Base-by-base conservation (phyloP, 2,329 filamentous ascomycete genomes). In the Lanzia echinophila region DNA sequence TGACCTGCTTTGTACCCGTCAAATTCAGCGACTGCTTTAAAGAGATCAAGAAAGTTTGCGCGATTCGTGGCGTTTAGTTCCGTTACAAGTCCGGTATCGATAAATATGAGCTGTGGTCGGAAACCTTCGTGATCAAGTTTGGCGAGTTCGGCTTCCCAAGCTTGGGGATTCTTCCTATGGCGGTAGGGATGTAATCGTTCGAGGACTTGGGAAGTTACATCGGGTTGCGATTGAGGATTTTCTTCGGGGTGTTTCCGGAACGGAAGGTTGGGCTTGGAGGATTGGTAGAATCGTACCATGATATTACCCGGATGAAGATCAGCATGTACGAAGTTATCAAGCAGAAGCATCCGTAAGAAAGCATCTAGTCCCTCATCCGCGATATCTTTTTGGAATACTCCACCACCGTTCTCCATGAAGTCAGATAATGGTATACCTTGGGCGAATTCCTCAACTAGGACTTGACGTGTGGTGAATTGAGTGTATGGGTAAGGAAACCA, bases 241-340 rank as follows among this genome's bases (percentile, higher is more conserved):
- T 69, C 45, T 48, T 63, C 45, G 55, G 62, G 62, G 46, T 55
- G 63, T 64, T 53, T 66, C 44, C 22, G 67, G 62, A 85, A 72
- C 20, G 76, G 75, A 1, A 95, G 73, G 47, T 86, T 81, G 0
- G 92, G 80, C 57, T 85, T 79, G 13, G 84, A 82, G 0, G 91
- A 84, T 65, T 92, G 84, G 71, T 97, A 96, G 74, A 99, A 99
- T 59, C 95, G 90, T 45, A 99, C 92, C 91, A 99, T 97, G 72
- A 99, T 97, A 69, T 99, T 99, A 24, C 94, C 94, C 0, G 94
- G 94, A 68, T 99, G 94, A 31, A 99, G 74, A 68, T 99, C 94
- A 5, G 94, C 92, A 67, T 99, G 94, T 24, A 96, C 86, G 69
- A 99, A 99, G 69, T 99, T 99, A 70, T 99, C 94, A 38, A 99